phyloP scores from a whole-genome alignment of 345 rosid species.

The Syzygium grande region DNA sequence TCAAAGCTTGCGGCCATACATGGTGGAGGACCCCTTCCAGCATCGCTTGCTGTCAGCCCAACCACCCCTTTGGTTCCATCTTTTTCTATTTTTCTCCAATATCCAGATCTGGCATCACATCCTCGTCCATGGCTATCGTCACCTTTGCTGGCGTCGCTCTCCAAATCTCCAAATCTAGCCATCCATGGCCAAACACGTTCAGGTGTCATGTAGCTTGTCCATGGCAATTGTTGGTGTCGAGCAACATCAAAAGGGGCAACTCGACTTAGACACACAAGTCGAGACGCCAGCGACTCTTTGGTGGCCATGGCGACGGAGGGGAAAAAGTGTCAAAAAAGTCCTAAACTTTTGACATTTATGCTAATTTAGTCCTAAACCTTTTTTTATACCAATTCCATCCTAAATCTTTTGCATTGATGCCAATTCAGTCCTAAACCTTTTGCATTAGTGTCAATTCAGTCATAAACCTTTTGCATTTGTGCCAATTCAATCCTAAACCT shows the following conservation, averaged over 20 bases:
- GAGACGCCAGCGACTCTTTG: not conserved
- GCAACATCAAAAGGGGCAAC: not conserved
- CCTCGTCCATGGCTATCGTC: not conserved
- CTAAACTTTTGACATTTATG: no score
- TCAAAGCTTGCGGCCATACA: no score
- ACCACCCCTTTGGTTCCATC: not conserved
- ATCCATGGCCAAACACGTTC: not conserved
- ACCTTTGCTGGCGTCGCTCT: not conserved
- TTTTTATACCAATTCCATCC: no score
- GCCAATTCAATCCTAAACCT: no score
- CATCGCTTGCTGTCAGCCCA: not conserved
- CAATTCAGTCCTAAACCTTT: no score
- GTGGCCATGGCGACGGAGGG: not conserved
- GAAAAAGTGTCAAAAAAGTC: not conserved
- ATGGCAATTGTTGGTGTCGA: not conserved
- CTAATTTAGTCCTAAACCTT: no score
- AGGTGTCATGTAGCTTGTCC: not conserved
- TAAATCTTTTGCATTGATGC: no score
- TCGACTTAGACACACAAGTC: not conserved
- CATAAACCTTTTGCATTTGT: no score
- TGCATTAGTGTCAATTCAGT: no score
- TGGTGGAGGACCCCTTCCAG: not conserved
- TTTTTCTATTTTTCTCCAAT: not conserved
- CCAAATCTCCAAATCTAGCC: not conserved
- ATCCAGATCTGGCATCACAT: not conserved